Evolutionary conservation across 1,284 basidiomycete species (phyloP).

Genomic region (Ustilago hordei): DNA sequence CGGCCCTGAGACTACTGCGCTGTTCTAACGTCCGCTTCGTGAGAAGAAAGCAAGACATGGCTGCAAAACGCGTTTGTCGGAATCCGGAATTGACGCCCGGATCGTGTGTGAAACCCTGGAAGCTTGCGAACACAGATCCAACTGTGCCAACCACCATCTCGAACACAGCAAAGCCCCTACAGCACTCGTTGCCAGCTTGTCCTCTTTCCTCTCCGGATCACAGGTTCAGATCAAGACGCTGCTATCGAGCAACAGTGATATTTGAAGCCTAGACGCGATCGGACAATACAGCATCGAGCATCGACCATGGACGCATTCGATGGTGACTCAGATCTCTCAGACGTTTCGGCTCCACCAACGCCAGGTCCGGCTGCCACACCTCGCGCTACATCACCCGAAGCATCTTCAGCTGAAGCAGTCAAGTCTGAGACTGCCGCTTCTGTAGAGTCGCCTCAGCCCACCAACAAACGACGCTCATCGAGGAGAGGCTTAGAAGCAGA

Average conservation of each 20-base stretch:
- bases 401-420: neutral
- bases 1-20: neutral
- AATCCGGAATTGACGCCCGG: neutral
- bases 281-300: neutral
- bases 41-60: constrained; percentile 5
- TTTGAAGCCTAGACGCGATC: too few relatives aligned
- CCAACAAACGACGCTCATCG: constrained; percentile 11
- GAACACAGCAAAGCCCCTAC: neutral
- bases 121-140: neutral
- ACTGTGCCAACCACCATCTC: neutral
- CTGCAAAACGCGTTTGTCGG: neutral
- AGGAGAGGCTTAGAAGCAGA: constrained; percentile 6
- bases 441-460: constrained; percentile 5
- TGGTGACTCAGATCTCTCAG: constrained; percentile 43
- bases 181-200: too few relatives aligned
- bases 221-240: too few relatives aligned
- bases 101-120: neutral
- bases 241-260: too few relatives aligned
- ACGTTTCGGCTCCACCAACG: constrained; percentile 39
- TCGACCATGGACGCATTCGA: constrained; percentile 34
- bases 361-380: constrained; percentile 31
- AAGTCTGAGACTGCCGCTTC: neutral
- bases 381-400: constrained; percentile 22
- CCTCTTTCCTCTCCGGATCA: too few relatives aligned
- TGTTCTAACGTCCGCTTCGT: neutral